Conservation (phyloP, 495 filamentous ascomycete genomes). For the Ascodesmis nigricans region DNA sequence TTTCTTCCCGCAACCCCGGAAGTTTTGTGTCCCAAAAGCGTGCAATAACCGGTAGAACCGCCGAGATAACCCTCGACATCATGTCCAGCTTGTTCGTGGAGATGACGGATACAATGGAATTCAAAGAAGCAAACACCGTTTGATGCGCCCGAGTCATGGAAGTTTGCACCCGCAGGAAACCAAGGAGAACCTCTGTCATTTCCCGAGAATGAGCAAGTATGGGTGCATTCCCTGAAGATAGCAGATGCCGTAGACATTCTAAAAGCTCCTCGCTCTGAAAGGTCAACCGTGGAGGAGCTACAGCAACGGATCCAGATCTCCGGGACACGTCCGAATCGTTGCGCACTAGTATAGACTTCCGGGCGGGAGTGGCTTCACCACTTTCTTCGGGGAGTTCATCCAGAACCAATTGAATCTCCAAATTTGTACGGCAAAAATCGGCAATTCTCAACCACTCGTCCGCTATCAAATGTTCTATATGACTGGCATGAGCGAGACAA, state of each 20-base stretch:
- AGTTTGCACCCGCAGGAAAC: slow-evolving; percentile 38
- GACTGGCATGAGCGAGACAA: slow-evolving; percentile 48
- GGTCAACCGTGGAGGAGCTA: slow-evolving; percentile 17
- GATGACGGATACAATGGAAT: slow-evolving; percentile 40
- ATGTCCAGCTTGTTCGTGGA: slow-evolving; percentile 45
- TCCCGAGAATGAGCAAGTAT: slow-evolving; percentile 34
- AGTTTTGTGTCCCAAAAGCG: slow-evolving; percentile 52
- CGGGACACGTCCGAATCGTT: slow-evolving; percentile 19
- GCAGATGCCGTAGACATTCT: slow-evolving; percentile 42
- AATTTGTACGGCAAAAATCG: slow-evolving; percentile 16
- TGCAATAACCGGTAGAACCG: slow-evolving; percentile 47
- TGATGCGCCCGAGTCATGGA: slow-evolving; percentile 41
- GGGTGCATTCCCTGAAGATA: slow-evolving; percentile 47
- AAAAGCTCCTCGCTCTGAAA: slow-evolving; percentile 34
- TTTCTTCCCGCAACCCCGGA: slow-evolving; percentile 34
- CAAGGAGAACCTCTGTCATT: slow-evolving; percentile 35
- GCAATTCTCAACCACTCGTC: slow-evolving; percentile 35
- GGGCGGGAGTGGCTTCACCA: background rate
- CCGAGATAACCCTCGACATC: slow-evolving; percentile 32
- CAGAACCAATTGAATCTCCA: slow-evolving; percentile 19
- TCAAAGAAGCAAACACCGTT: slow-evolving; percentile 51
- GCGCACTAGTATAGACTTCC: slow-evolving; percentile 13
- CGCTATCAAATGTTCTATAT: slow-evolving; percentile 50
- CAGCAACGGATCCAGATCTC: slow-evolving; percentile 16
- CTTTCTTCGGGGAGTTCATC: slow-evolving; percentile 7